Conservation (phyloP, 2,329 filamentous ascomycete genomes). For the Chaetomium strumarium region DNA sequence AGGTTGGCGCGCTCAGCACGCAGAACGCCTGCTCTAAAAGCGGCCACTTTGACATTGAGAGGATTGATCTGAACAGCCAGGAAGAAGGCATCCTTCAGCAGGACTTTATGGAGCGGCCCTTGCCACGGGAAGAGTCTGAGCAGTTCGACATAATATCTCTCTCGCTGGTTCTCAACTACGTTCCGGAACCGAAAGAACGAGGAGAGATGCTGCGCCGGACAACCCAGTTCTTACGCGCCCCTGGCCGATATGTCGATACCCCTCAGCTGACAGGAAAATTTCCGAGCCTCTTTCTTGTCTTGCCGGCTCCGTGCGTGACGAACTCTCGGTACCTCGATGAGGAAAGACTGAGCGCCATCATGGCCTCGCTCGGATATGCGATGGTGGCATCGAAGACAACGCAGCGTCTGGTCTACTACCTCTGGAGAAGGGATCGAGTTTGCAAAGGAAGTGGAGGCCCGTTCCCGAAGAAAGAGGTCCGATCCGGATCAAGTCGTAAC, state of each 20-base stretch:
- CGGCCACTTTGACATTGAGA: conserved; percentile 62
- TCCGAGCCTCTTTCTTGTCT: conserved; percentile 77
- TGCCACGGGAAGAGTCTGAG: conserved; percentile 57
- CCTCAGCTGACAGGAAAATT: conserved; percentile 34
- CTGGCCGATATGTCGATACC: conserved; percentile 17
- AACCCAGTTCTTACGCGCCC: conserved; percentile 57
- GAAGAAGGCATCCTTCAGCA: conserved; percentile 75
- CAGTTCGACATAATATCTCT: conserved; percentile 86
- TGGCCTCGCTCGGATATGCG: conserved; percentile 69
- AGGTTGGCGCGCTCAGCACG: conserved; percentile 82
- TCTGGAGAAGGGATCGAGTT: conserved; percentile 58
- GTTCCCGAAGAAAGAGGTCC: conserved; percentile 70
- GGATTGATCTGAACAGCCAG: conserved; percentile 89
- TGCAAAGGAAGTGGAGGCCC: conserved; percentile 23
- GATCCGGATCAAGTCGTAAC: conserved; percentile 70
- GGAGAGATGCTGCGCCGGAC: conserved; percentile 83
- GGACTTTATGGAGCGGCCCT: conserved; percentile 85
- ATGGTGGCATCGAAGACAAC: conserved; percentile 64
- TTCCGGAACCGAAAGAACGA: conserved; percentile 66
- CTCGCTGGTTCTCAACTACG: conserved; percentile 90
- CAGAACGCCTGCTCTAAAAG: conserved; percentile 77
- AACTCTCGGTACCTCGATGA: conserved; percentile 90
- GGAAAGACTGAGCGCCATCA: conserved; percentile 60
- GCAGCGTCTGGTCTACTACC: conserved; percentile 78
- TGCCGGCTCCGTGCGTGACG: conserved; percentile 78